phyloP scores from a whole-genome alignment of 2,329 filamentous ascomycete genomes.

The Akanthomyces dipterigenus region DNA sequence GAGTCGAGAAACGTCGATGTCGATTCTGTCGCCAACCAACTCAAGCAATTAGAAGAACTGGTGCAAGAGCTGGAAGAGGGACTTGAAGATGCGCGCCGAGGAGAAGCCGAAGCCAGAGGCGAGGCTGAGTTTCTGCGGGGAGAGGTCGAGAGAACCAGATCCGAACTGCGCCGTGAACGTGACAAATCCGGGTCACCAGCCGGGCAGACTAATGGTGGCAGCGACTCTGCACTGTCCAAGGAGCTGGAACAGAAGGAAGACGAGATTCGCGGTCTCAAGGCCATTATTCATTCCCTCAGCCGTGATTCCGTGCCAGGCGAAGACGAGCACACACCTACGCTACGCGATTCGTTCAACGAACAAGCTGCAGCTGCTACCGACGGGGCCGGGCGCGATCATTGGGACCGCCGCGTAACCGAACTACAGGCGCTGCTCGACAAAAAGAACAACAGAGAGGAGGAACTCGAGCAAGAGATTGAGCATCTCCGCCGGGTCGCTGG shows the following conservation, averaged over 20 bases:
- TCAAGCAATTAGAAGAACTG: slow-evolving; percentile 92
- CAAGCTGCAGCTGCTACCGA: slow-evolving; percentile 17
- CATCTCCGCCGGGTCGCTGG: slow-evolving; percentile 45
- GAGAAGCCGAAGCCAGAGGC: slow-evolving; percentile 89
- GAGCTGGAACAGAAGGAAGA: slow-evolving; percentile 93
- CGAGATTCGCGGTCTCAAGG: slow-evolving; percentile 92
- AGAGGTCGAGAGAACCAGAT: slow-evolving; percentile 84
- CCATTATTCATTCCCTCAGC: slow-evolving; percentile 93
- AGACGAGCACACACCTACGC: slow-evolving; percentile 26
- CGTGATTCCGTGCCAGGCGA: slow-evolving; percentile 56
- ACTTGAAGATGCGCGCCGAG: slow-evolving; percentile 85
- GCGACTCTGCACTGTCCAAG: slow-evolving; percentile 50
- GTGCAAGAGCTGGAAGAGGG: slow-evolving; percentile 97
- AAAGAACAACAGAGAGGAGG: slow-evolving; percentile 70
- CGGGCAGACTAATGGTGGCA: slow-evolving; percentile 31
- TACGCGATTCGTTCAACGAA: slow-evolving; percentile 16
- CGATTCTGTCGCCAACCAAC: slow-evolving; percentile 79
- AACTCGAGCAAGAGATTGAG: slow-evolving; percentile 78
- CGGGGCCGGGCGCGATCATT: slow-evolving; percentile 53
- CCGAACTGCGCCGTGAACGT: slow-evolving; percentile 80
- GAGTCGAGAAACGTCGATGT: slow-evolving; percentile 83
- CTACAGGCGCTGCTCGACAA: slow-evolving; percentile 65
- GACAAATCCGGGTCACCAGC: slow-evolving; percentile 55
- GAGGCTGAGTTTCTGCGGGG: slow-evolving; percentile 94
- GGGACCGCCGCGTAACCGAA: slow-evolving; percentile 76